These are phyloP conservation scores for Geopyxis carbonaria DNA, from an alignment of 495 filamentous ascomycete genomes.

Conservation along the genomic window DNA sequence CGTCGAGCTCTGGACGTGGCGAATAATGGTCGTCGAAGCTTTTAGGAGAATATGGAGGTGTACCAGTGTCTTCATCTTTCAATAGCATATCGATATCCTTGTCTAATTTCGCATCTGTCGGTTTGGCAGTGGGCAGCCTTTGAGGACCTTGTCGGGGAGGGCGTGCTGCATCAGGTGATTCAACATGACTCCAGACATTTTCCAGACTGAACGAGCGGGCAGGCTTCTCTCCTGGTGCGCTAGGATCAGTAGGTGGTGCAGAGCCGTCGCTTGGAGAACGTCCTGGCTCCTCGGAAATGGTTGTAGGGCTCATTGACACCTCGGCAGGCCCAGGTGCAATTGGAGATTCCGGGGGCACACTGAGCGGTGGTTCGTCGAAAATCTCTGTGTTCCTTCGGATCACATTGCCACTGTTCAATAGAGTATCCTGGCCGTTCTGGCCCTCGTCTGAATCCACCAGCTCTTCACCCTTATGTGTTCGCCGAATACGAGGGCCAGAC, in stretches of 20 bases:
- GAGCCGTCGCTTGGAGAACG: conserved; percentile 1
- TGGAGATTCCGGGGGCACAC: background rate
- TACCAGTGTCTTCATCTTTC: conserved; percentile 61
- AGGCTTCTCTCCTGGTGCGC: conserved; percentile 10
- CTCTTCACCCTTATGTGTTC: conserved; percentile 93
- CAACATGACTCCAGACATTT: conserved; percentile 37
- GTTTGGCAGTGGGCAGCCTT: conserved; percentile 20
- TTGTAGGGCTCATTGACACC: conserved; percentile 16
- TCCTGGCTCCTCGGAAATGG: conserved; percentile 10
- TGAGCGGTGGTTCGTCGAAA: conserved; percentile 4
- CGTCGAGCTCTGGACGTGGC: conserved; percentile 28
- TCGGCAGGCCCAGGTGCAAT: conserved; percentile 3
- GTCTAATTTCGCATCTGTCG: conserved; percentile 39
- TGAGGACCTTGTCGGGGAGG: too few relatives aligned
- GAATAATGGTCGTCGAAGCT: conserved; percentile 42
- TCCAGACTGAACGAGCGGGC: conserved; percentile 36
- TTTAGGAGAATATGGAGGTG: conserved; percentile 70
- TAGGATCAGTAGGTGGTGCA: conserved; percentile 3
- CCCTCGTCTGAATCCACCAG: conserved; percentile 48
- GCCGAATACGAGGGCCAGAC: conserved; percentile 64
- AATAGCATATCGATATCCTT: conserved; percentile 82
- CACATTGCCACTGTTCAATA: conserved; percentile 12
- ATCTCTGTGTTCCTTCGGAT: conserved; percentile 9
- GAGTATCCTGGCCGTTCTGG: conserved; percentile 17
- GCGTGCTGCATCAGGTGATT: conserved; percentile 31